Conservation (phyloP, 768 basidiomycete species). For the Royoungia palumana region DNA sequence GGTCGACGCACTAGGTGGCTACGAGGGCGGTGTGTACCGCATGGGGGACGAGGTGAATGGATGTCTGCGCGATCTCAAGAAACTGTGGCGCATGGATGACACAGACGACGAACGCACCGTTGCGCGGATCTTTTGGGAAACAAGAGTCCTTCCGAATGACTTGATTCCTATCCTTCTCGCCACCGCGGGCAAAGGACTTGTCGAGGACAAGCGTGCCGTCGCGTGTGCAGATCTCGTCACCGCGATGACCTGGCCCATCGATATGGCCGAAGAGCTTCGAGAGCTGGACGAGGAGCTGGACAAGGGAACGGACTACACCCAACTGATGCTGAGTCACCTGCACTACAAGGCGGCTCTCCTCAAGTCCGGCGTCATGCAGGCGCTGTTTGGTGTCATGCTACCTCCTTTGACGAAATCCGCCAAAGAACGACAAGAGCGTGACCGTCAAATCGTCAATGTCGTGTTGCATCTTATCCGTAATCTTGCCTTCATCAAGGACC, state of each 20-base stretch:
- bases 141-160: conserved; percentile 84
- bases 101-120: conserved; percentile 95
- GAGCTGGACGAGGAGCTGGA: conserved; percentile 83
- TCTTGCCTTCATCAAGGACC: conserved; percentile 90
- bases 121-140: conserved; percentile 87
- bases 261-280: conserved; percentile 89
- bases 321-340: conserved; percentile 74
- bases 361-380: conserved; percentile 62
- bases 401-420: conserved; percentile 70
- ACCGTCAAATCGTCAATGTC: conserved; percentile 84
- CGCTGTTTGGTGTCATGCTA: conserved; percentile 70
- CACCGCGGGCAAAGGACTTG: conserved; percentile 72
- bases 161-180: conserved; percentile 79
- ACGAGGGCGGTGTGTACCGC: conserved; percentile 62
- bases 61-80: conserved; percentile 92
- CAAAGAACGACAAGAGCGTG: conserved; percentile 72
- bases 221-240: conserved; percentile 87
- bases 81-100: conserved; percentile 94
- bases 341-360: conserved; percentile 81
- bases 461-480: conserved; percentile 89
- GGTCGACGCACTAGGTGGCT: conserved; percentile 77
- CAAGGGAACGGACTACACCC: conserved; percentile 84
- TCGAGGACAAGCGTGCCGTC: conserved; percentile 81
- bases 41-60: conserved; percentile 80
- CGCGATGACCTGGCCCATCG: conserved; percentile 99